Base-by-base conservation (phyloP, 495 filamentous ascomycete species). In the Hapsidospora chrysogenum region DNA sequence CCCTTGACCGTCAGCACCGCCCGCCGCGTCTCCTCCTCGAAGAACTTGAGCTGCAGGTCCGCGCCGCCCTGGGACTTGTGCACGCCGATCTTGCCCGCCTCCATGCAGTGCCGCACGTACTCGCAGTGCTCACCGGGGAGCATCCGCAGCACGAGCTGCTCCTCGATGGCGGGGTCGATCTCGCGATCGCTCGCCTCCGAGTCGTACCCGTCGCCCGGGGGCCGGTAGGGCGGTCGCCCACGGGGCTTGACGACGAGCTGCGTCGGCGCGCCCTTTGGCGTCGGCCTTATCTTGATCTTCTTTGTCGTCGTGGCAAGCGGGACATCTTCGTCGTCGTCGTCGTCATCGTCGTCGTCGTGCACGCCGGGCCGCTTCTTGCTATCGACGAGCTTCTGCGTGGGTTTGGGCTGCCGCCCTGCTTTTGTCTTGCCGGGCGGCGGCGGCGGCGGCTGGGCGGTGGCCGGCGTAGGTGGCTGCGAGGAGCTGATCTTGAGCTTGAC, bases 111-210 rank as follows among this genome's bases (percentile, higher is more conserved):
- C 0, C 74, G 72, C 3, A 97, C 54, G 41, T 80, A 77, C 3
- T 96, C 85, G 53, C 80, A 83, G 49, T 95, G 80, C 3, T 73
- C 67, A 1, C 85, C 85, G 1, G 83, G 83, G 30, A 70, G 46
- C 79, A 95, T 93, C 37, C 89, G 82, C 20, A 96, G 54, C 7
- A 97, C 71, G 34, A 95, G 81, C 41, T 87, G 73, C 42, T 85
- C 75, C 51, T 95, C 85, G 40, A 89, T 83, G 0, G 75, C 59
- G 0, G 89, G 89, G 47, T 97, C 89, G 2, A 61, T 47, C 52
- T 97, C 89, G 5, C 74, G 72, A 46, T 96, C 89, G 14, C 82
- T 85, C 2, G 85, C 82, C 53, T 96, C 89, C n/a, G 84, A 92
- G 51, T 97, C 89, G 54, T 96, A 97, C 6, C 85, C 92, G 15